phyloP scores from a whole-genome alignment of 257 asterid genomes.

The Eustoma russellianum region DNA sequence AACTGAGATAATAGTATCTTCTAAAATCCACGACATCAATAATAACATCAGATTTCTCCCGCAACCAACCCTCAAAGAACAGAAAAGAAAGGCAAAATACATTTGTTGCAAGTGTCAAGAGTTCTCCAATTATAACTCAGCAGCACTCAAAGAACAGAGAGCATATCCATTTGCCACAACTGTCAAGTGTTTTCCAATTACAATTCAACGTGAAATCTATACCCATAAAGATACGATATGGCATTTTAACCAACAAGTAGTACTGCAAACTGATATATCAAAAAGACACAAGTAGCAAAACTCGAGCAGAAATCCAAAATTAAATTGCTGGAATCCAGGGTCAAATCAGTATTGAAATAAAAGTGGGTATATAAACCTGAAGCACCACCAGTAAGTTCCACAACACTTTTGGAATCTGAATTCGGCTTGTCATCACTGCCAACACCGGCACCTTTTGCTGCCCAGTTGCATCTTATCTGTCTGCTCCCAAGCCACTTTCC shows the following conservation, averaged over 20 bases:
- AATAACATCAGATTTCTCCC: no score
- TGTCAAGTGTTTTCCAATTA: no score
- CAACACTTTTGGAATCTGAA: slow-evolving; percentile 44
- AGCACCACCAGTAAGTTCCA: slow-evolving; percentile 53
- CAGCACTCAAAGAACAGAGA: no score
- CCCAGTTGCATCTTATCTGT: slow-evolving; percentile 96
- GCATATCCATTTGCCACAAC: no score
- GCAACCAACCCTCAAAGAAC: neutral
- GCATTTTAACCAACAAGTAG: neutral
- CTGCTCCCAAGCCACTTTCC: slow-evolving; percentile 93
- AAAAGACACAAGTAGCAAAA: no score
- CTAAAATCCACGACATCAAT: neutral
- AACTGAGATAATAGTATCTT: neutral
- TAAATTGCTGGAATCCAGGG: no score
- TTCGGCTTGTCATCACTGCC: slow-evolving; percentile 42
- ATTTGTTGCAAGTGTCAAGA: no score
- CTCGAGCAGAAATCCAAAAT: no score
- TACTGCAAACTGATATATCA: neutral
- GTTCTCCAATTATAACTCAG: no score
- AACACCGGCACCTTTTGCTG: slow-evolving; percentile 62
- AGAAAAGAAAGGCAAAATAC: no score
- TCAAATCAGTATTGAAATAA: no score
- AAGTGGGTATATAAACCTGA: slow-evolving; percentile 34
- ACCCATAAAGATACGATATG: neutral
- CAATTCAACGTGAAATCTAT: no score